Evolutionary conservation across 352 stramenopile species (phyloP), one percentile per base, ranked within the genome.

Genomic region (Phytophthora ramorum): DNA sequence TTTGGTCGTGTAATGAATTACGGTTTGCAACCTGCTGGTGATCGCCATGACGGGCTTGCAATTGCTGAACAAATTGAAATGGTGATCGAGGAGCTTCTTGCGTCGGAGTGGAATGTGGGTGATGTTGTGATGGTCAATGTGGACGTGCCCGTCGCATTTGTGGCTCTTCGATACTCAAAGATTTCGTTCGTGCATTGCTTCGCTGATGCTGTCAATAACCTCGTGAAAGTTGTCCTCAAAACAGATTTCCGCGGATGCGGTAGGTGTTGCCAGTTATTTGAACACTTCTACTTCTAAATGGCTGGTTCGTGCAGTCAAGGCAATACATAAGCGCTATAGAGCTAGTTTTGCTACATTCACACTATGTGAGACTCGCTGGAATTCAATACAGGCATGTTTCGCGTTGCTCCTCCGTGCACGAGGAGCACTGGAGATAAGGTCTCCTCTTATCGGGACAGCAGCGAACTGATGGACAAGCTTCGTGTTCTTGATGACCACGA

Each of bases 161-260:
- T 74, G 35, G 50, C 53, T 10, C 49, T 62, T 17, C 44, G 59
- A 17, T 71, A 41, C 13, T 54, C 55, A 17, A 38, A 60, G 1
- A 51, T 70, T n/a, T 38, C 34, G 4, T 75, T 71, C 14, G 20
- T 67, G 0, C 19, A 34, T 44, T 66, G 49, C 12, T 62, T 58
- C 13, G 55, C 63, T 55, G 49, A 70, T 28, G 55, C 58, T 49
- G 9, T 75, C 10, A 75, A 70, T 28, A 67, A 70, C 30, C 47
- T 64, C 14, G 49, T 70, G 2, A 64, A 75, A 52, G 10, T 32
- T 9, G 50, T 75, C 4, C 17, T 69, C 8, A 38, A 66, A 16
- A 58, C 8, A 30, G 10, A 34, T 61, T 45, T 46, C 56, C 3
- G 34, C 19, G 0, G 19, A 72, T 13, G 57, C 64, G 0, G 22